Base-by-base conservation (phyloP, 768 basidiomycete genomes). In the Peribolospora kevripleyi region DNA sequence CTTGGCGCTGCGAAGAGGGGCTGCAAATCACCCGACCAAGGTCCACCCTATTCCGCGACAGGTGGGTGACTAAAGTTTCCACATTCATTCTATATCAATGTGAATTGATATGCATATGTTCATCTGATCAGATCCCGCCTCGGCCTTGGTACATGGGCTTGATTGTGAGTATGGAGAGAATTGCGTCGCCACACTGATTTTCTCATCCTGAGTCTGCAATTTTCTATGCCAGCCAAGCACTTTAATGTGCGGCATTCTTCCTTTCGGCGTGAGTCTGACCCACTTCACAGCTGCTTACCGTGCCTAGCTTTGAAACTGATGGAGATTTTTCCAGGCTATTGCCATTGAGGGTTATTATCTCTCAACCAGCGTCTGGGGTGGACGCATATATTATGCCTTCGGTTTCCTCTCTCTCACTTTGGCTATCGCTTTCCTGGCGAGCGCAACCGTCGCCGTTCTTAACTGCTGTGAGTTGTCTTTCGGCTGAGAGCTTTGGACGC, bases 241-340 rank as follows among this genome's bases (percentile, higher is more conserved):
- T 95, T 93, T 62, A 84, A 95, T 58, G 91, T 95, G 66, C 70
- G 93, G 8, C 93, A 86, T 93, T 88, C 64, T 78, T 91, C 48
- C 72, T 95, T 56, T 84, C 86, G 9, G 25, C 25, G 25, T 25
- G 25, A 25, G 25, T 25, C 25, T 25, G 25, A 25, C 25, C 25
- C 1, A 25, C 25, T 25, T 1, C 25, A 25, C 25, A 25, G 25
- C 25, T 25, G 25, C 25, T 25, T 25, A 25, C 25, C 25, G 25
- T 25, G 25, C 25, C 25, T 83, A 80, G 62, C 72, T 95, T 38
- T 97, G 93, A 62, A 88, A 88, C 36, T 82, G 64, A 65, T 54
- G 48, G 14, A 53, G 54, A 42, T 59, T 46, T 7, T 40, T 37
- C 11, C 5, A 39, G 36, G 6, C 9, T 25, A 39, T 40, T 3